These are phyloP conservation scores for Salix arbutifolia DNA, from an alignment of 345 rosid species.

Conservation along the genomic window DNA sequence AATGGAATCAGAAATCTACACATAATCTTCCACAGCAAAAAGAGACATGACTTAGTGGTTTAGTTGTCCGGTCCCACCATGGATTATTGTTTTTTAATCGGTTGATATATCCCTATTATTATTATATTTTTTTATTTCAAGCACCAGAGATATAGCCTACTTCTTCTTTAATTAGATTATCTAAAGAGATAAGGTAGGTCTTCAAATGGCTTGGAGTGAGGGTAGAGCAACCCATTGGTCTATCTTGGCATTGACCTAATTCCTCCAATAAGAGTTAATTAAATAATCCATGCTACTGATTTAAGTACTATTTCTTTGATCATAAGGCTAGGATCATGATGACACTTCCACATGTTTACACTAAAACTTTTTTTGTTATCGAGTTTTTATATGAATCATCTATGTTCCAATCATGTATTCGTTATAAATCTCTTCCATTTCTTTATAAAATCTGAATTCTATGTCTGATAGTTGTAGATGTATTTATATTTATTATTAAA, in stretches of 20 bases:
- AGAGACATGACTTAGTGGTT: background rate
- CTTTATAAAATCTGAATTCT: background rate
- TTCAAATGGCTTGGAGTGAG: constrained; percentile 10
- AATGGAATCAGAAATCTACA: background rate
- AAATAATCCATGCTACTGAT: background rate
- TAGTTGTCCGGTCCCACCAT: constrained; percentile 4
- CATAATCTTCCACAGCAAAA: background rate
- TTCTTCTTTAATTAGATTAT: background rate
- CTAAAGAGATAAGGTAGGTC: constrained; percentile 25
- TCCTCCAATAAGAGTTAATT: background rate
- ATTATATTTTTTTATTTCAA: background rate
- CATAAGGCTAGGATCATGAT: no score
- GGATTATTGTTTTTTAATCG: background rate
- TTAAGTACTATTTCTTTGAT: background rate
- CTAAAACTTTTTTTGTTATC: background rate
- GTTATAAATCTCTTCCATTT: rapidly evolving
- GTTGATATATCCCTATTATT: background rate
- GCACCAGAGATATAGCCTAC: background rate
- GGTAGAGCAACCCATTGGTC: constrained; percentile 16
- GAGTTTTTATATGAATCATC: background rate
- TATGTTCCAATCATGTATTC: background rate
- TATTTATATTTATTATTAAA: no score
- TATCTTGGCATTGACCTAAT: constrained; percentile 22
- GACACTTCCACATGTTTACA: no score
- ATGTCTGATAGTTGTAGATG: no score